These are phyloP conservation scores for Pseudotulostoma volvatum DNA, from an alignment of 495 filamentous ascomycete species.

Conservation along the genomic window DNA sequence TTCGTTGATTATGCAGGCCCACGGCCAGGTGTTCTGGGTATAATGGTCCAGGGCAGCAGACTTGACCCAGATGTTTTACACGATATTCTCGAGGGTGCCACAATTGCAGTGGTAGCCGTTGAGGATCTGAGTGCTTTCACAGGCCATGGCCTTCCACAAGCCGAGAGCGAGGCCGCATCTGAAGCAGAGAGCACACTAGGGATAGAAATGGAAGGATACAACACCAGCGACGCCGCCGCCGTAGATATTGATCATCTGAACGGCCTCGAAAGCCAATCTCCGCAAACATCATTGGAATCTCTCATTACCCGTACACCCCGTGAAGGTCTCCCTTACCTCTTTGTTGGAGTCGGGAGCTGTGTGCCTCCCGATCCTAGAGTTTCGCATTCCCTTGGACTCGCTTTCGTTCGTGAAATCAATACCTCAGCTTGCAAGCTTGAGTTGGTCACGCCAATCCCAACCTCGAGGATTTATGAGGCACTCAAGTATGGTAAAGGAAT, in stretches of 20 bases:
- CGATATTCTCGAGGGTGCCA: constrained; percentile 38
- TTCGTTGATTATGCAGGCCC: constrained; percentile 39
- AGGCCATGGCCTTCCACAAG: constrained; percentile 2
- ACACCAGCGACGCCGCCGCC: not conserved
- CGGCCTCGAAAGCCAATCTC: not conserved
- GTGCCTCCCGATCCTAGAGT: constrained; percentile 26
- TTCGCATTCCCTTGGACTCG: constrained; percentile 33
- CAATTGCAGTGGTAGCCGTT: constrained; percentile 40
- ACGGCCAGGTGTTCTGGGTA: constrained; percentile 31
- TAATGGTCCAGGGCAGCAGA: constrained; percentile 36
- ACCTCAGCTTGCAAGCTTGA: constrained; percentile 20
- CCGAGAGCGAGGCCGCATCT: constrained; percentile 5
- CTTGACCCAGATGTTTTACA: constrained; percentile 29
- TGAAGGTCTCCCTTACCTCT: constrained; percentile 28
- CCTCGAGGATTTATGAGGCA: constrained; percentile 14
- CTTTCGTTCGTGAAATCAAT: constrained; percentile 35
- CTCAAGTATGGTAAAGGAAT: constrained; percentile 23
- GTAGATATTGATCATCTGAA: not conserved
- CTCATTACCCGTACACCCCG: constrained; percentile 17
- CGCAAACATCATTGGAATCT: constrained; percentile 5
- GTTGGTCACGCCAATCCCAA: constrained; percentile 31
- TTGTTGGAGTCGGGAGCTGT: constrained; percentile 21
- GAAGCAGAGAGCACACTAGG: no score
- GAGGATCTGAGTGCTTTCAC: constrained; percentile 27
- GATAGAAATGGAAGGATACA: constrained; percentile 12